These are phyloP conservation scores for Akanthomyces muscarius DNA, from an alignment of 2,329 filamentous ascomycete species.

Conservation along the genomic window DNA sequence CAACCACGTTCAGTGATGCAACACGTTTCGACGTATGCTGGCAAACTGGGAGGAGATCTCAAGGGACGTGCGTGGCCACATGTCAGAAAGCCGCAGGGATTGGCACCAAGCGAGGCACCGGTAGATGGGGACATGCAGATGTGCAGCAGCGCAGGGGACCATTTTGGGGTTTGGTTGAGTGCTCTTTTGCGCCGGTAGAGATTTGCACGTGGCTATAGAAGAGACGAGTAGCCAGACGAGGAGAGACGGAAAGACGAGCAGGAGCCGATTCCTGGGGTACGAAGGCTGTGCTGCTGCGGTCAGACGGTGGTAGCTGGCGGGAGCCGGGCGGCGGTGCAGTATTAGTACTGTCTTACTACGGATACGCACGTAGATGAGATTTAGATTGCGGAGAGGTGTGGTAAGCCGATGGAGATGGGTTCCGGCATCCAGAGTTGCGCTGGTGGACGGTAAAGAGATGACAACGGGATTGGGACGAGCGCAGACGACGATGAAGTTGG, in stretches of 20 bases:
- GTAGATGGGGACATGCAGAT: not conserved
- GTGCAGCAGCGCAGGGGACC: not conserved
- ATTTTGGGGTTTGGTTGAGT: not conserved
- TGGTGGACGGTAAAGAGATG: not conserved
- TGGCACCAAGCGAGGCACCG: not conserved
- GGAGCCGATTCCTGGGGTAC: not conserved
- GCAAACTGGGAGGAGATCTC: too few relatives aligned
- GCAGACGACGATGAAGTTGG: too few relatives aligned
- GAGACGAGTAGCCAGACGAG: not conserved
- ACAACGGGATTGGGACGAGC: too few relatives aligned
- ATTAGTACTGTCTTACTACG: conserved; percentile 12
- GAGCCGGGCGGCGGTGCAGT: not conserved
- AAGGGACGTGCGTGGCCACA: not conserved
- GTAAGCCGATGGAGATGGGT: conserved; percentile 6
- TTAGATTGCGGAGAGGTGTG: conserved; percentile 2
- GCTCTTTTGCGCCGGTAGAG: too few relatives aligned
- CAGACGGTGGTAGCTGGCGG: not conserved
- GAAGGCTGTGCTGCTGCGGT: not conserved
- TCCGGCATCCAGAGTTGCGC: not conserved
- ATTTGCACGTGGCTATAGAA: too few relatives aligned
- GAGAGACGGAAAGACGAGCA: too few relatives aligned
- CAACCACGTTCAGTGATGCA: not conserved
- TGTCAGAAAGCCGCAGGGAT: not conserved
- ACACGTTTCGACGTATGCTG: too few relatives aligned
- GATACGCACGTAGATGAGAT: conserved; percentile 6